Percentiles rank a stretch among this genome's conserved stretches.
Conservation (phyloP, 2,329 filamentous ascomycete genomes). For the Fusarium protoensiforme region DNA sequence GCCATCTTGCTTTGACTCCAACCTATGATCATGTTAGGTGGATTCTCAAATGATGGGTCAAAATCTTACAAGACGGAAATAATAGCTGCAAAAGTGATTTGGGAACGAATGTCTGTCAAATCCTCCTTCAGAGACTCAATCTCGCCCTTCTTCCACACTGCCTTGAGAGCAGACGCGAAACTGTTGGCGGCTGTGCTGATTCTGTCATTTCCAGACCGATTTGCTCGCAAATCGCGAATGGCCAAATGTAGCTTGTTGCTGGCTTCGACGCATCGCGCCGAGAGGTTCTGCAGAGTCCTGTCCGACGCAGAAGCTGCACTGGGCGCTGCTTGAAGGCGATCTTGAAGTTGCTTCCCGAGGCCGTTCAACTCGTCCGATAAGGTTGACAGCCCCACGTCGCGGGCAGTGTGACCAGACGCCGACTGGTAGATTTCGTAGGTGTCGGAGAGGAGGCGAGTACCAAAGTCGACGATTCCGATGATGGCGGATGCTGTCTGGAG, state of each 20-base stretch:
- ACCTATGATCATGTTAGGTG: neutral
- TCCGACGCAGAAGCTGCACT: neutral
- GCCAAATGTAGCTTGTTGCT: neutral
- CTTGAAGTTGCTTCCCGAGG: neutral
- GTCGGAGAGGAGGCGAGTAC: neutral
- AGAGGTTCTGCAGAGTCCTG: neutral
- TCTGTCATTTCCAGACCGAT: neutral
- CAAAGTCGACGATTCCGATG: neutral
- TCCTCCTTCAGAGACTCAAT: neutral
- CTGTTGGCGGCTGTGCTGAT: neutral
- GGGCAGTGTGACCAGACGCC: neutral
- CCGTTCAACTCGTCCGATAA: neutral
- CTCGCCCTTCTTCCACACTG: neutral
- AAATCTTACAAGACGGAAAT: neutral
- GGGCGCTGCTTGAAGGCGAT: neutral
- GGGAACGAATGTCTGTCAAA: neutral
- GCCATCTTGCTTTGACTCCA: neutral
- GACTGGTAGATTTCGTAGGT: neutral
- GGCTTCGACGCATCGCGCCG: neutral
- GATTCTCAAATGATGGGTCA: fast-evolving
- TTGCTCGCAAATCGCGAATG: neutral
- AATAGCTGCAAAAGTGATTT: neutral
- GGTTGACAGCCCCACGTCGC: neutral
- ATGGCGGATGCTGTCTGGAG: neutral
- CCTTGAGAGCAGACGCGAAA: neutral